Evolutionary conservation across 2,329 filamentous ascomycete species (phyloP).

Genomic region (Talaromyces sp.): DNA sequence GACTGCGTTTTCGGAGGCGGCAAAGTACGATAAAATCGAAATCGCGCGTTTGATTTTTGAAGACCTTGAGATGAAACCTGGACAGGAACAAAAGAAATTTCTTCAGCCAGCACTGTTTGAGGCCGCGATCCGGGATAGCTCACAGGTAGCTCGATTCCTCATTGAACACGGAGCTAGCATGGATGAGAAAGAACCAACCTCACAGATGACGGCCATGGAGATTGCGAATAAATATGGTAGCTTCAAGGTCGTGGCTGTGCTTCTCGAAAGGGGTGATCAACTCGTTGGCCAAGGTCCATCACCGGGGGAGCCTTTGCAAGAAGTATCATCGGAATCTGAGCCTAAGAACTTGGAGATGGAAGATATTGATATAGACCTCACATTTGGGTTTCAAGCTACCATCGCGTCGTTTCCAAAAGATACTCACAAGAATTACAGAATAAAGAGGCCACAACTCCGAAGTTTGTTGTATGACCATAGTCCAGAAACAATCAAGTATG

Average conservation of each 20-base stretch:
- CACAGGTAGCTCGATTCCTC: neutral
- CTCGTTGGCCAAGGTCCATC: neutral
- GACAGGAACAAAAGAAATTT: neutral
- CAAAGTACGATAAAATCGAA: neutral
- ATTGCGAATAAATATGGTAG: neutral
- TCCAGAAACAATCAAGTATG: neutral
- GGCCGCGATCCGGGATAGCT: neutral
- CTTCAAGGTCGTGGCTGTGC: neutral
- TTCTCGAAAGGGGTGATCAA: neutral
- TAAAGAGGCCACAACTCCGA: neutral
- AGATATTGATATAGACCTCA: neutral
- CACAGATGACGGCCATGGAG: neutral
- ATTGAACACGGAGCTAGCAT: neutral
- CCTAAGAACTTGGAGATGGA: neutral
- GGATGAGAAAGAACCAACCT: neutral
- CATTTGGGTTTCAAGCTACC: neutral
- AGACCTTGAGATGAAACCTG: neutral
- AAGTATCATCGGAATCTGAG: neutral
- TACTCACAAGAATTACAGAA: neutral
- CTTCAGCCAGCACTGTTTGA: neutral
- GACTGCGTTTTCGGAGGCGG: neutral
- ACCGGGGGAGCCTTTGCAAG: neutral
- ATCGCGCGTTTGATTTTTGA: neutral
- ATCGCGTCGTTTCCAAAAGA: neutral
- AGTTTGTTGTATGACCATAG: neutral